Base-by-base conservation (phyloP, 2,329 filamentous ascomycete species). In the Xylariales sp. region DNA sequence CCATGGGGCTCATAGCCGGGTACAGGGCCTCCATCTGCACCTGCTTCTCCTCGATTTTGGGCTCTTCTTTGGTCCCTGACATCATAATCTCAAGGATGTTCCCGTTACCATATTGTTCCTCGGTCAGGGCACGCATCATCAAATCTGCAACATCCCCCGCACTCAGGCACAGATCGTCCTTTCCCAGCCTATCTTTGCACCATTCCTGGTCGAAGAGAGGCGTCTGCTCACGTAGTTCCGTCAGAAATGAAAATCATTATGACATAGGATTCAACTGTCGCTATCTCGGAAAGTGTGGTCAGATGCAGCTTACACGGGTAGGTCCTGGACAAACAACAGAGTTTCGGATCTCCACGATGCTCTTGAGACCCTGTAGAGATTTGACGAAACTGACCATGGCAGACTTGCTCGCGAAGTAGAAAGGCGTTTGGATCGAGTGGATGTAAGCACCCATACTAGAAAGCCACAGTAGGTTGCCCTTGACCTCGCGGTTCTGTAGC, bases 181-280 rank as follows among this genome's bases (percentile, higher is more conserved):
- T n/a, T n/a, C n/a, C n/a, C n/a, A n/a, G n/a, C n/a, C n/a, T n/a
- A n/a, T n/a, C n/a, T n/a, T n/a, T n/a, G n/a, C n/a, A n/a, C n/a
- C 58, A 51, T 42, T 59, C 56, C 30, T 54, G 50, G 15, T 57
- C 50, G 14, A 53, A 48, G 18, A 60, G 15, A 10, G 35, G 46
- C 29, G 61, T 51, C 5, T 49, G 12, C 50, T 37, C 11, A 47
- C 4, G 57, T 41, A 40, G 59, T 48, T 16, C 41, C 33, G 8
- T 56, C 6, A 54, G 55, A 61, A 24, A 63, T 41, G 4, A 58
- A 51, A 6, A 62, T 65, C 51, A n/a, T n/a, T n/a, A n/a, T n/a
- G n/a, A n/a, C n/a, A n/a, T n/a, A n/a, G n/a, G n/a, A n/a, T n/a
- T n/a, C n/a, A n/a, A n/a, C n/a, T n/a, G n/a, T n/a, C n/a, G n/a